Percentiles rank a stretch among this genome's conserved stretches.
Conservation (phyloP, 2,329 filamentous ascomycete species). For the Xylariaceae sp. region DNA sequence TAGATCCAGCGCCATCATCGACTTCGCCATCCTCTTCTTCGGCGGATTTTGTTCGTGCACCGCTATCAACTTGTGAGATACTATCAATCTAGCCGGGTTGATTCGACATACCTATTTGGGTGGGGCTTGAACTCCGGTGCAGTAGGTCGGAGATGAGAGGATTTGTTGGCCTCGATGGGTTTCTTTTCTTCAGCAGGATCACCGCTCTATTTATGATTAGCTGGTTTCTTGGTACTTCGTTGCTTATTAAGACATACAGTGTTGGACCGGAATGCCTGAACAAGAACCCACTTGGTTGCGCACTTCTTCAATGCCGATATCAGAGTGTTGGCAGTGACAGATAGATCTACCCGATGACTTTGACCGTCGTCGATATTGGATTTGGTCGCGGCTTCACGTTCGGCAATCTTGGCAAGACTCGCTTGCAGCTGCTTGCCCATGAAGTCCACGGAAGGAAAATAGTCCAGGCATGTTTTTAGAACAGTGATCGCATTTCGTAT, state of each 20-base stretch:
- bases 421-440: conserved; percentile 68
- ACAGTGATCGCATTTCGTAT: conserved; percentile 93
- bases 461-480: conserved; percentile 72
- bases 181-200: conserved; percentile 37
- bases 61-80: conserved; percentile 17
- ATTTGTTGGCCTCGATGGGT: conserved; percentile 31
- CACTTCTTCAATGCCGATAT: conserved; percentile 65
- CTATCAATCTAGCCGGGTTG: background rate
- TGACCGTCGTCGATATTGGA: conserved; percentile 45
- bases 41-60: conserved; percentile 27
- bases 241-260: conserved; percentile 44
- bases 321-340: conserved; percentile 68
- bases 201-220: conserved; percentile 39
- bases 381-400: conserved; percentile 54
- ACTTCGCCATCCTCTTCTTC: conserved; percentile 73
- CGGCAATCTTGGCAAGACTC: conserved; percentile 62
- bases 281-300: conserved; percentile 67
- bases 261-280: conserved; percentile 67
- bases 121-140: conserved; percentile 63
- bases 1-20: conserved; percentile 48
- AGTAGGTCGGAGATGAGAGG: conserved; percentile 50
- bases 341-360: conserved; percentile 66
- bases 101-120: conserved; percentile 32
- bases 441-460: conserved; percentile 86
- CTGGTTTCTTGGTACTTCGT: conserved; percentile 12